Base-by-base conservation (phyloP, 805 yeast species). In the Hanseniaspora lachancei region DNA sequence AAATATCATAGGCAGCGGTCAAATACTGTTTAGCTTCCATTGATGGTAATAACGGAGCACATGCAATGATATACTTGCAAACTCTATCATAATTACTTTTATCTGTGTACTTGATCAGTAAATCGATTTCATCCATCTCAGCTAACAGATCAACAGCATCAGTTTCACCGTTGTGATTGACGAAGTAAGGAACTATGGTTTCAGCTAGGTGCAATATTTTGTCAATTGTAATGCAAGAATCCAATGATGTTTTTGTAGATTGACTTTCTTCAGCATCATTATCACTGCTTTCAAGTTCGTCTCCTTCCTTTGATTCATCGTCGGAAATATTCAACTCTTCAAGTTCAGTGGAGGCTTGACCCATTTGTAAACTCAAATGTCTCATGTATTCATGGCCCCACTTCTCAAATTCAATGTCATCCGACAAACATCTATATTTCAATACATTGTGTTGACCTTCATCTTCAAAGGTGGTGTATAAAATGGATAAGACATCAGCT, bases 321-420 rank as follows among this genome's bases (percentile, higher is more conserved):
- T 41, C 47, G 12, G 36, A 13, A 35, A 59, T 64, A 29, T 65
- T 70, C 55, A 70, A 73, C 50, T 63, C 63, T 58, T 72, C 77
- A 58, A 74, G 73, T 32, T 77, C 81, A 62, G 80, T 82, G 68
- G 81, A 86, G 54, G 84, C 86, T 65, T 85, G 91, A 58, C 98
- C 97, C 62, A 93, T 87, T 71, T 93, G 97, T 58, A 93, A 73
- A 2, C 98, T 95, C 64, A 93, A 76, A 71, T 93, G 97, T 66
- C 98, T 89, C 64, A 91, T 80, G 68, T 93, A 93, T 71, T 93
- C 99, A 68, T 93, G 97, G 47, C 98, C 99, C 99, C 98, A 93
- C 63, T 82, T 85, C 52, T 82, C 82, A 59, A 86, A 77, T 51
- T 80, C 77, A 35, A 73, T 75, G 49, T 73, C 76, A 13, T 74